phyloP scores from a whole-genome alignment of 2,329 filamentous ascomycete genomes.

The Exophiala bonariae region DNA sequence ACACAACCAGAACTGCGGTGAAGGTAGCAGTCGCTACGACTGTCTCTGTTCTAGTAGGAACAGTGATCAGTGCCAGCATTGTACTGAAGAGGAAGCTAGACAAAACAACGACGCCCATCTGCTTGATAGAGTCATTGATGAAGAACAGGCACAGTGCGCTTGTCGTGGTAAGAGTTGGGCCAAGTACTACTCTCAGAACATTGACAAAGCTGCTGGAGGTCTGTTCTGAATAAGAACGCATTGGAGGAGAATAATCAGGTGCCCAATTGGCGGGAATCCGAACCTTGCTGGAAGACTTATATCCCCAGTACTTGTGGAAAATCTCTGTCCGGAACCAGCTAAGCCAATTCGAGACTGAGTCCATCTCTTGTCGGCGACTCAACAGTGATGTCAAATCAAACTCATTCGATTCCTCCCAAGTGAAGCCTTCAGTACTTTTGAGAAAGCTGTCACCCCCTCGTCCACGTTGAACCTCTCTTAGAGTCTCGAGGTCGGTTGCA shows the following conservation, averaged over 20 bases:
- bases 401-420: constrained; percentile 4
- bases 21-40: constrained; percentile 34
- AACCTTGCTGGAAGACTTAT: no score
- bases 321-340: constrained; percentile 3
- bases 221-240: constrained; percentile 2
- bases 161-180: constrained; percentile 31
- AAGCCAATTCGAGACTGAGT: constrained; percentile 6
- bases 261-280: constrained; percentile 1
- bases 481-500: constrained; percentile 1
- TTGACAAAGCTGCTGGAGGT: constrained; percentile 13
- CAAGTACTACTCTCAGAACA: constrained; percentile 28
- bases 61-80: constrained; percentile 28
- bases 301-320: constrained; percentile 6
- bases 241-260: neutral
- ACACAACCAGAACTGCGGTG: constrained; percentile 15
- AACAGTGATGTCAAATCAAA: constrained; percentile 11
- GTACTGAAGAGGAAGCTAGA: constrained; percentile 31
- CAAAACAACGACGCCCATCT: constrained; percentile 28
- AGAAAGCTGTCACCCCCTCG: neutral
- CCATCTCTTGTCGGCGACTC: neutral
- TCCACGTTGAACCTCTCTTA: neutral
- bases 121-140: constrained; percentile 23
- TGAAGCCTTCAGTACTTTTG: neutral
- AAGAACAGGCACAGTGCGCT: constrained; percentile 33
- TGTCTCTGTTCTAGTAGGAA: constrained; percentile 30